A percentile compares a stretch with the other conserved stretches of the same genome.
phyloP scores from a whole-genome alignment of 2,329 filamentous ascomycete genomes.

The Dothideomycetes sp. region DNA sequence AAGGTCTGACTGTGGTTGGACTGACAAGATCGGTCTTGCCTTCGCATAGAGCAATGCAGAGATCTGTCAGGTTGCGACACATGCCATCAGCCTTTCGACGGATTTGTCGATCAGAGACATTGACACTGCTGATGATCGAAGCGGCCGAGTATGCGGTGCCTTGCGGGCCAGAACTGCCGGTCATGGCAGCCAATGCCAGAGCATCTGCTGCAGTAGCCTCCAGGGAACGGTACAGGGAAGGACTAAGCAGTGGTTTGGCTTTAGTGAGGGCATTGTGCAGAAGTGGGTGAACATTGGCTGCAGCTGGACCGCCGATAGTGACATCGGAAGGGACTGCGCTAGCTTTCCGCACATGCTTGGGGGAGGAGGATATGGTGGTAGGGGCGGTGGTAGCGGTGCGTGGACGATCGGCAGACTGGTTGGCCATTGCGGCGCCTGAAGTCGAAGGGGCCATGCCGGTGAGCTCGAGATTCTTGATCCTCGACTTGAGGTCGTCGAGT shows the following conservation, averaged over 20 bases:
- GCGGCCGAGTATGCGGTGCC: slow-evolving; percentile 52
- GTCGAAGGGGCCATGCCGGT: slow-evolving; percentile 79
- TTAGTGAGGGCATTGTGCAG: slow-evolving; percentile 73
- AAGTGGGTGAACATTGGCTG: slow-evolving; percentile 58
- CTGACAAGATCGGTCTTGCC: slow-evolving; percentile 3
- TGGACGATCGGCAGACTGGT: slow-evolving; percentile 67
- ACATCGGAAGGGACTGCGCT: slow-evolving; percentile 18
- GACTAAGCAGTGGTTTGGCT: slow-evolving; percentile 56
- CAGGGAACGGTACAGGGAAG: slow-evolving; percentile 65
- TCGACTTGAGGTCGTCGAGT: slow-evolving; percentile 85
- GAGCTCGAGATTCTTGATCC: slow-evolving; percentile 80
- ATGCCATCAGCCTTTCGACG: slow-evolving; percentile 86
- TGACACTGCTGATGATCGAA: slow-evolving; percentile 49
- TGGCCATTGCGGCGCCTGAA: slow-evolving; percentile 63
- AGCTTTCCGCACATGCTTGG: slow-evolving; percentile 53
- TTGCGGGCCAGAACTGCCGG: slow-evolving; percentile 59
- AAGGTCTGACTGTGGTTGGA: background rate
- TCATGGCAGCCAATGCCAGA: slow-evolving; percentile 63
- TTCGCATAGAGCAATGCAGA: slow-evolving; percentile 65
- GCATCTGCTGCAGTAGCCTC: slow-evolving; percentile 77
- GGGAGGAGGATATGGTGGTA: slow-evolving; percentile 83
- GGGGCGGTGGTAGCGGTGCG: slow-evolving; percentile 83
- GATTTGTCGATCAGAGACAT: slow-evolving; percentile 68
- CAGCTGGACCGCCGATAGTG: slow-evolving; percentile 30
- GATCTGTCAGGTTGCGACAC: slow-evolving; percentile 83